These are phyloP conservation scores for Pyricularia pennisetigena DNA, from an alignment of 2,329 filamentous ascomycete species.

Conservation along the genomic window DNA sequence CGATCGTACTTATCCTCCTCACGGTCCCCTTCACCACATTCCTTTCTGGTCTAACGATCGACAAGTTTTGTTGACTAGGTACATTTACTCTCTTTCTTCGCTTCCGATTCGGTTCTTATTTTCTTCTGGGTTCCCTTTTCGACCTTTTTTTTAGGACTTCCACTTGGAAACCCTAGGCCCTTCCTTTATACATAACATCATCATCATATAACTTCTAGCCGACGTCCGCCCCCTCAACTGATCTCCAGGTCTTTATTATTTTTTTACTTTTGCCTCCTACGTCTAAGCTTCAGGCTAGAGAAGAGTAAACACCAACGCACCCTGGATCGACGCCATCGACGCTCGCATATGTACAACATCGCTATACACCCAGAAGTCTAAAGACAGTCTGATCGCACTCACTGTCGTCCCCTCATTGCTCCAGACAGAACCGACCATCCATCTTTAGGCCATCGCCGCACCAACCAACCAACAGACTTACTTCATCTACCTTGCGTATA, in stretches of 20 bases:
- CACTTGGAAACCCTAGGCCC: conserved; percentile 23
- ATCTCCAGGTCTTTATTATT: background rate
- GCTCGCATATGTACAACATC: conserved; percentile 20
- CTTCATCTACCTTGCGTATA: conserved; percentile 18
- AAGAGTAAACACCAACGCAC: background rate
- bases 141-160: conserved; percentile 31
- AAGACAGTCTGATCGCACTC: conserved; percentile 19
- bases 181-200: conserved; percentile 25
- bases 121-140: conserved; percentile 29
- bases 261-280: conserved; percentile 2
- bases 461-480: conserved; percentile 14
- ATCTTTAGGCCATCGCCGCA: conserved; percentile 25
- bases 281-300: background rate
- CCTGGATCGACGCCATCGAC: background rate
- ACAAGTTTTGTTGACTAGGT: conserved; percentile 33
- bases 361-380: conserved; percentile 15
- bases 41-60: conserved; percentile 33
- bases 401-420: conserved; percentile 36
- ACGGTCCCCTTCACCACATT: conserved; percentile 30
- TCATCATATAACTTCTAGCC: conserved; percentile 1
- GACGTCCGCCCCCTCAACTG: background rate
- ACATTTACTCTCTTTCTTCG: conserved; percentile 32
- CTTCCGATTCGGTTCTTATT: conserved; percentile 36
- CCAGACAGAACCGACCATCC: conserved; percentile 22
- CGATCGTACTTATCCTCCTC: conserved; percentile 36